Base-by-base conservation (phyloP, 768 basidiomycete species). In the Boletus reticuloceps region DNA sequence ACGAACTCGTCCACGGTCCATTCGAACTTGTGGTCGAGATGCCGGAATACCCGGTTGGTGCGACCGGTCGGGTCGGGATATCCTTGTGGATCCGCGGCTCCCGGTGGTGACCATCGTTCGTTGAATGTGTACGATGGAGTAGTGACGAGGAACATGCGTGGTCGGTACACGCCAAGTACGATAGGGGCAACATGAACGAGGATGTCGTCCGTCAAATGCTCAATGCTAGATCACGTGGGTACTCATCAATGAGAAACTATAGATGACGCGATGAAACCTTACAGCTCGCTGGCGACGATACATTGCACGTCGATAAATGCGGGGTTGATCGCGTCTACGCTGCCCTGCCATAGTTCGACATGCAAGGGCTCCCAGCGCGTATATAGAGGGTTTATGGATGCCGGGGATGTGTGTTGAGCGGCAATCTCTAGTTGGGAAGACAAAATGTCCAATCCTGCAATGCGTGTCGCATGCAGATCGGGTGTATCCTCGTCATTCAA, bases 61-160 rank as follows among this genome's bases (percentile, higher is more conserved):
- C 88, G 81, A 14, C 78, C 75, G 0, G 91, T 94, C 4, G 94
- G 91, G 69, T 95, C 93, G 0, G 69, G 76, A 65, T 69, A 84
- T 1, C 88, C 91, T 22, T 70, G 64, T 14, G 79, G 62, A 17
- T 75, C 67, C 6, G 72, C 71, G 0, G 71, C 68, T 37, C 72
- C 75, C 0, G 87, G 88, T 1, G 82, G 67, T 0, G 83, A 80
- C 74, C 91, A 93, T 1, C 85, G 82, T 19, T 77, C 78, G 59
- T 93, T 95, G 77, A 89, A 96, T 2, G 81, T 84, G 72, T 87
- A 94, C 3, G 88, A 90, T 0, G 92, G 93, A 0, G 93, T 96
- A 0, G 93, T 95, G 63, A 94, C 65, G 20, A 96, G 78, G 42
- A 93, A 76, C 41, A 86, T 64, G 27, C 77, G 76, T 1, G 94